phyloP scores from a whole-genome alignment of 805 yeast genomes.

The Ogataea degrootiae region DNA sequence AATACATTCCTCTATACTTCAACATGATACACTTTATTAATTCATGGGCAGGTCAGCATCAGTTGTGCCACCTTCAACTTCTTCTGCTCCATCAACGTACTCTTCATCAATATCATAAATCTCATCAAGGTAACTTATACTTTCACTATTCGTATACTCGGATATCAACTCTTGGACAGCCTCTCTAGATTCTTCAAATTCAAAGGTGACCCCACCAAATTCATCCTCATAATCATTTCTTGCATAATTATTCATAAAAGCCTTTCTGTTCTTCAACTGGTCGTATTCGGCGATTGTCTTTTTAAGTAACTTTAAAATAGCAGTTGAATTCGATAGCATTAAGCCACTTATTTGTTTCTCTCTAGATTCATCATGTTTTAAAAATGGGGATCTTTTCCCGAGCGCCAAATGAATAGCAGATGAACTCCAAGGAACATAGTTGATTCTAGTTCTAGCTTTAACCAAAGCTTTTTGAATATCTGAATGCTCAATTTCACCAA shows the following conservation, averaged over 20 bases:
- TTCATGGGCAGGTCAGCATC: slow-evolving; percentile 1
- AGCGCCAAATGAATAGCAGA: slow-evolving; percentile 73
- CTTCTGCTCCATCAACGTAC: neutral
- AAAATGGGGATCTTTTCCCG: slow-evolving; percentile 67
- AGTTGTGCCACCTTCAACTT: neutral
- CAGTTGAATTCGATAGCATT: slow-evolving; percentile 78
- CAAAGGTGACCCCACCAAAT: slow-evolving; percentile 43
- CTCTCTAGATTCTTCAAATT: slow-evolving; percentile 32
- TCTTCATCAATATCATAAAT: slow-evolving; percentile 29
- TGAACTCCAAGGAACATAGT: slow-evolving; percentile 84
- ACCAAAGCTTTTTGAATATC: slow-evolving; percentile 68
- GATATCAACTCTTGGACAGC: slow-evolving; percentile 33
- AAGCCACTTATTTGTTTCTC: slow-evolving; percentile 64
- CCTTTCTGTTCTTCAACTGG: slow-evolving; percentile 69
- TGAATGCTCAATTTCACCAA: slow-evolving; percentile 60
- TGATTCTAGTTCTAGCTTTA: slow-evolving; percentile 60
- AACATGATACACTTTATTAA: neutral
- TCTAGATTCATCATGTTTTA: slow-evolving; percentile 26
- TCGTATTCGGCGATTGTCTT: slow-evolving; percentile 76
- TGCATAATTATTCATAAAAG: slow-evolving; percentile 76
- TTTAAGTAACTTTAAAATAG: slow-evolving; percentile 61
- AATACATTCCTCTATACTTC: too few relatives aligned
- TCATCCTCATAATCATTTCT: slow-evolving; percentile 41
- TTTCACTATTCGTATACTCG: slow-evolving; percentile 42
- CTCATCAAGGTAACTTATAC: slow-evolving; percentile 43